Evolutionary conservation across 2,329 filamentous ascomycete species (phyloP).

Genomic region (Alternaria sp.): DNA sequence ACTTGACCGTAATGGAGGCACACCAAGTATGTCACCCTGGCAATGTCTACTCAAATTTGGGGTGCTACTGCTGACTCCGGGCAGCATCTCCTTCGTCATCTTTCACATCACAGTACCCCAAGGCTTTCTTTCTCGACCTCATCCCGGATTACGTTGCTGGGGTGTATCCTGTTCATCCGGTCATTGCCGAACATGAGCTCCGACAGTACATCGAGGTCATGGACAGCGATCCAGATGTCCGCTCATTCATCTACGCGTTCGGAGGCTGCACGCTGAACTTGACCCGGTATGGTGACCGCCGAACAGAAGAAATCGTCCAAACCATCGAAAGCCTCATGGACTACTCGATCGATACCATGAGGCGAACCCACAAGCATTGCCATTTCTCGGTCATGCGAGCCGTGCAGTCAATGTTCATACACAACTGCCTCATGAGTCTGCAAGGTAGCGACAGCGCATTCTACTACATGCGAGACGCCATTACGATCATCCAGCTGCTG

Average conservation of each 20-base stretch:
- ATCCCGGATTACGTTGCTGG: slow-evolving; percentile 53
- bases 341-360: slow-evolving; percentile 45
- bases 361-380: slow-evolving; percentile 49
- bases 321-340: slow-evolving; percentile 44
- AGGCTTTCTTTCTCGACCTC: slow-evolving; percentile 51
- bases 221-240: slow-evolving; percentile 47
- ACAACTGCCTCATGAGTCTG: slow-evolving; percentile 60
- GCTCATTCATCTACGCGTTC: slow-evolving; percentile 54
- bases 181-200: slow-evolving; percentile 53
- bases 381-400: slow-evolving; percentile 54
- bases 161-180: slow-evolving; percentile 57
- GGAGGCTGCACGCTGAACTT: slow-evolving; percentile 56
- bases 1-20: slow-evolving; percentile 21
- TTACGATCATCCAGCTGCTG: slow-evolving; percentile 46
- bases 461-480: slow-evolving; percentile 59
- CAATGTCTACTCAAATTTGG: background rate
- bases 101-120: slow-evolving; percentile 25
- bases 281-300: slow-evolving; percentile 42
- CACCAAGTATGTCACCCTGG: slow-evolving; percentile 24
- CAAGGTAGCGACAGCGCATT: slow-evolving; percentile 58
- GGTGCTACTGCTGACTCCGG: slow-evolving; percentile 11
- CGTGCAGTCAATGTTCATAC: slow-evolving; percentile 61
- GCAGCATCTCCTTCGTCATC: slow-evolving; percentile 26
- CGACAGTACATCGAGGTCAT: slow-evolving; percentile 45
- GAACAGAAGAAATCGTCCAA: slow-evolving; percentile 41